Evolutionary conservation across 345 rosid species (phyloP), one percentile per base, ranked within the genome.

Genomic region (Pugionium cornutum): DNA sequence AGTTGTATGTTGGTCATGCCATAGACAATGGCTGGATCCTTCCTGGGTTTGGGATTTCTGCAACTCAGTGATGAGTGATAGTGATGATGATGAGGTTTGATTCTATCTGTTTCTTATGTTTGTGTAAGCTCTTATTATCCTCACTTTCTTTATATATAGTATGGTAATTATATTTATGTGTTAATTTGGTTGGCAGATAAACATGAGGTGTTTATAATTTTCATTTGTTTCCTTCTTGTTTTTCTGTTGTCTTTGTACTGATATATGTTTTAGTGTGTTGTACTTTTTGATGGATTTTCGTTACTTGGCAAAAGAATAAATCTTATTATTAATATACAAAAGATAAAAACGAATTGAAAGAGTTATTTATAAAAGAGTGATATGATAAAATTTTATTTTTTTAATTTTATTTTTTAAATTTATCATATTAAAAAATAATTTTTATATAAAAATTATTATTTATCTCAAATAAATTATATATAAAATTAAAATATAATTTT

Each of bases 11-110:
- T 32, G 86, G 85, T 64, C 61, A 70, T 79, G 99, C 97, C 52
- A 84, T 76, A 80, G 76, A 75, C 70, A 81, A 82, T 75, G 97
- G 91, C 4, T 95, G 99, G 99, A 87, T 95, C 50, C 69, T 81
- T 9, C 69, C 86, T 1, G 74, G 73, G 51, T 88, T 86, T 35
- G 85, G 76, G 33, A 32, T 83, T 45, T 72, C 67, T 2, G 78
- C 58, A 4, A 56, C 72, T 57, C 28, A 58, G 65, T 68, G 35
- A 47, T 31, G 57, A 67, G 65, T 7, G 78, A 52, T 35, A 60
- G 6, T 50, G 51, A 59, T 70, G 40, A 28, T 47, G 1, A 50
- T 55, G 2, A 69, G 69, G 77, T 31, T 35, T 71, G 83, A 63
- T 33, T 41, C 37, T 45, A 32, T 59, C 53, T 27, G 62, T 64